Conservation (phyloP, 768 basidiomycete genomes). For the Leccinum uliginosum region DNA sequence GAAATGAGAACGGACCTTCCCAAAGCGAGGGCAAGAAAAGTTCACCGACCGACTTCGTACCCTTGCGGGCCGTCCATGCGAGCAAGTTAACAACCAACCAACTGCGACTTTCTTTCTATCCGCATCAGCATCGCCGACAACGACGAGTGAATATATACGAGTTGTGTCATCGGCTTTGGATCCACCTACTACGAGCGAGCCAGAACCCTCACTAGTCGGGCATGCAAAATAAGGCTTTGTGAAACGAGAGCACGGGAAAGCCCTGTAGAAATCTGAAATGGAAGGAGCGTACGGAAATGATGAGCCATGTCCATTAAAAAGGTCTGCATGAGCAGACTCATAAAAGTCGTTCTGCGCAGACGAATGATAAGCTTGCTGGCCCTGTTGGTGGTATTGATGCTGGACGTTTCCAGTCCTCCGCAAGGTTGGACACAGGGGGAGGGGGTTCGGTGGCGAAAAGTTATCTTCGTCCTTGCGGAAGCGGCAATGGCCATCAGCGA, state of each 20-base stretch:
- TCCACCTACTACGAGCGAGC: slow-evolving; percentile 22
- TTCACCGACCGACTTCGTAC: slow-evolving; percentile 64
- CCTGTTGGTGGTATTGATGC: slow-evolving; percentile 23
- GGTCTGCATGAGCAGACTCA: slow-evolving; percentile 32
- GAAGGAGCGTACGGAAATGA: not conserved
- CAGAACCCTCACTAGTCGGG: not conserved
- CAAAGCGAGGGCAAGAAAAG: not conserved
- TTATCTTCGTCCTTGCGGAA: slow-evolving; percentile 61
- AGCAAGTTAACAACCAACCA: slow-evolving; percentile 6
- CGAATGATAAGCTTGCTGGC: slow-evolving; percentile 14
- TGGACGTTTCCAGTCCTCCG: slow-evolving; percentile 30
- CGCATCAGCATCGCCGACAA: too few species aligned
- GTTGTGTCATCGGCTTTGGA: slow-evolving; percentile 31
- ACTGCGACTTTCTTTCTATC: too few species aligned
- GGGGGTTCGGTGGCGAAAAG: slow-evolving; percentile 54
- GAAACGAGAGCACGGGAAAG: not conserved
- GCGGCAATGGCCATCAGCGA: slow-evolving; percentile 66
- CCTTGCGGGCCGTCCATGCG: slow-evolving; percentile 41
- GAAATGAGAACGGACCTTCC: too few species aligned
- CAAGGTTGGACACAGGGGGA: slow-evolving; percentile 33
- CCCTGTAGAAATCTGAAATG: slow-evolving; percentile 7
- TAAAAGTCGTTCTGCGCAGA: slow-evolving; percentile 28
- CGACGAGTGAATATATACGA: slow-evolving; percentile 34
- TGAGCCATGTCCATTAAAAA: slow-evolving; percentile 16
- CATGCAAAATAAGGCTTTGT: too few species aligned